Evolutionary conservation across 345 rosid species (phyloP).

Genomic region (Dovyalis caffra): DNA sequence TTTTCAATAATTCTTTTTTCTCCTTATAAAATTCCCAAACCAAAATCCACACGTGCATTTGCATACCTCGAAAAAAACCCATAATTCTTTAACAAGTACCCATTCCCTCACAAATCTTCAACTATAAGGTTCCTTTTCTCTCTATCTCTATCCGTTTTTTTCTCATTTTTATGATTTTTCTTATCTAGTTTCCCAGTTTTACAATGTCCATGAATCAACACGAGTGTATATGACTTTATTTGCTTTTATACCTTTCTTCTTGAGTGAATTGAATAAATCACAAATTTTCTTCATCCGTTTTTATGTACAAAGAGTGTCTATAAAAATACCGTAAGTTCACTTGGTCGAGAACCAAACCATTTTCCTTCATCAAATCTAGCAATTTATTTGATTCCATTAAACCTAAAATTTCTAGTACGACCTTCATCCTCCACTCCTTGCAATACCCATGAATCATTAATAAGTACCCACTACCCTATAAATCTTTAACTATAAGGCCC

Average conservation of each 20-base stretch:
- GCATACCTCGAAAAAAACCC: no score
- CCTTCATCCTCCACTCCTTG: slow-evolving; percentile 59
- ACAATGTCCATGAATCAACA: slow-evolving; percentile 82
- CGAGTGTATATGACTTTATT: slow-evolving; percentile 80
- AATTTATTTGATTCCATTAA: slow-evolving; percentile 66
- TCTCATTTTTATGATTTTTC: no score
- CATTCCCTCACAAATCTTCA: no score
- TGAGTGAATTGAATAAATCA: slow-evolving; percentile 61
- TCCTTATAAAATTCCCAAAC: no score
- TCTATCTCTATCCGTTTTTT: no score
- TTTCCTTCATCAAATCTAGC: slow-evolving; percentile 60
- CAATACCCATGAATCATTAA: slow-evolving; percentile 82
- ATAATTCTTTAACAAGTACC: no score
- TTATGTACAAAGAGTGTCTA: slow-evolving; percentile 67
- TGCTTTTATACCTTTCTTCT: slow-evolving; percentile 58
- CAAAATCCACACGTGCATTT: no score
- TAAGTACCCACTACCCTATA: no score
- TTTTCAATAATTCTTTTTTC: no score
- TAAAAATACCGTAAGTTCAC: slow-evolving; percentile 63
- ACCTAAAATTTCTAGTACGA: slow-evolving; percentile 58
- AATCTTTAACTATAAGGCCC: no score
- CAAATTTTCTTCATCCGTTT: slow-evolving; percentile 67
- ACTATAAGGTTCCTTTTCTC: no score
- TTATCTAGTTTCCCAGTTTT: slow-evolving; percentile 57
- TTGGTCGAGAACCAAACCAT: slow-evolving; percentile 64